Base-by-base conservation (phyloP, 768 basidiomycete species). In the Termitomyces sp. region DNA sequence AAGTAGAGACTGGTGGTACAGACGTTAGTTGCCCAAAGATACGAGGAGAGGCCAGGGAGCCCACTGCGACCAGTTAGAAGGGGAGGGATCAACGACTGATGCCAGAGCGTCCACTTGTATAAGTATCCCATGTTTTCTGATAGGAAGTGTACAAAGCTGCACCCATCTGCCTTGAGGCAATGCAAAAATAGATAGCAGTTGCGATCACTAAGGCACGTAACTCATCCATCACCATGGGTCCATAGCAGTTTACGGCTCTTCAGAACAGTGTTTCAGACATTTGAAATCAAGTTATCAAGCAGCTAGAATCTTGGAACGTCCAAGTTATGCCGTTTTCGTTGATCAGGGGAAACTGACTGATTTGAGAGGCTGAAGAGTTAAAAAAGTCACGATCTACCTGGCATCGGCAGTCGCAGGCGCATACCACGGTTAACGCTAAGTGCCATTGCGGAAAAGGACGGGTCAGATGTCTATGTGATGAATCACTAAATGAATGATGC, bases 1-100 rank as follows among this genome's bases (percentile, higher is more conserved):
- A 34, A 27, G 37, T 5, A 59, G 62, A 43, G 62, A 62, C 41
- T 58, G 63, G 43, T 58, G 63, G 43, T 22, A 20, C 16, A 26
- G 34, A 51, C 32, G 22, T 14, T 53, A 37, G 2, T 14, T 36
- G 32, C 36, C 56, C 26, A 16, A n/a, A 32, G 7, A 9, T 27
- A n/a, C 20, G 26, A 34, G 32, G 43, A 22, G 32, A 46, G 46
- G 27, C 32, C 39, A 37, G 13, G 39, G 4, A 42, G 52, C 27
- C 7, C 29, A 42, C 27, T 7, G 41, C 6, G 22, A 16, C 20
- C 20, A 34, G 13, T 24, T 8, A 34, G 49, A 44, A 20, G 32
- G 14, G 39, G 27, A 36, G 10, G 41, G 46, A 18, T 53, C 57
- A 46, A 26, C 39, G 27, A 41, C 13, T 12, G 7, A 34, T 34